These are phyloP conservation scores for Chenopodium album DNA, from an alignment of 148 eudicot species.

Conservation along the genomic window DNA sequence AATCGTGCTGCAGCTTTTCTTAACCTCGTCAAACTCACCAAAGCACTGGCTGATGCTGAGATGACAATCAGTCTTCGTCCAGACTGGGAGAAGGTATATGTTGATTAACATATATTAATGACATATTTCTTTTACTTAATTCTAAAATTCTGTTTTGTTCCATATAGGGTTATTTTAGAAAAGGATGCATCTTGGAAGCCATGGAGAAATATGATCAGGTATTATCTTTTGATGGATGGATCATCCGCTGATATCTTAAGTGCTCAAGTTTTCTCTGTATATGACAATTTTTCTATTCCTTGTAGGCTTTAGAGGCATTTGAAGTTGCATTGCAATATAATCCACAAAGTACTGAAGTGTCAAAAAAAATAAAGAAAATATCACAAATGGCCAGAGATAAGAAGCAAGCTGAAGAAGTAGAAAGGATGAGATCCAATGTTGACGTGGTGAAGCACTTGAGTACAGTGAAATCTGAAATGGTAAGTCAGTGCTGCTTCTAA, in stretches of 20 bases:
- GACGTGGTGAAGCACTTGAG: slow-evolving; percentile 74
- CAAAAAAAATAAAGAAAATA: slow-evolving; percentile 83
- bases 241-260: neutral
- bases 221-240: slow-evolving; percentile 4
- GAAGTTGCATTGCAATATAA: slow-evolving; percentile 69
- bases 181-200: slow-evolving; percentile 93
- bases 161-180: slow-evolving; percentile 91
- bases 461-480: slow-evolving; percentile 69
- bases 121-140: neutral
- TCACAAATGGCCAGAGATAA: slow-evolving; percentile 76
- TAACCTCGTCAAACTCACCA: slow-evolving; percentile 79
- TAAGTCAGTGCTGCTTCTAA: slow-evolving; percentile 34
- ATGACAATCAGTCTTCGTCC: slow-evolving; percentile 77
- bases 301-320: slow-evolving; percentile 85
- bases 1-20: slow-evolving; percentile 99
- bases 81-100: slow-evolving; percentile 87
- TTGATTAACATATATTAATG: neutral
- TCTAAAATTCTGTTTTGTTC: slow-evolving; percentile 1
- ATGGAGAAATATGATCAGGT: slow-evolving; percentile 93
- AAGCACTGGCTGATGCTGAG: slow-evolving; percentile 96
- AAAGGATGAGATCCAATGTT: slow-evolving; percentile 69
- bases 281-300: slow-evolving; percentile 1
- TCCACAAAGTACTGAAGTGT: slow-evolving; percentile 83
- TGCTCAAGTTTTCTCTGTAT: neutral
- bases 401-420: slow-evolving; percentile 73